phyloP scores from a whole-genome alignment of 805 yeast genomes.

The Saturnispora saitoi region DNA sequence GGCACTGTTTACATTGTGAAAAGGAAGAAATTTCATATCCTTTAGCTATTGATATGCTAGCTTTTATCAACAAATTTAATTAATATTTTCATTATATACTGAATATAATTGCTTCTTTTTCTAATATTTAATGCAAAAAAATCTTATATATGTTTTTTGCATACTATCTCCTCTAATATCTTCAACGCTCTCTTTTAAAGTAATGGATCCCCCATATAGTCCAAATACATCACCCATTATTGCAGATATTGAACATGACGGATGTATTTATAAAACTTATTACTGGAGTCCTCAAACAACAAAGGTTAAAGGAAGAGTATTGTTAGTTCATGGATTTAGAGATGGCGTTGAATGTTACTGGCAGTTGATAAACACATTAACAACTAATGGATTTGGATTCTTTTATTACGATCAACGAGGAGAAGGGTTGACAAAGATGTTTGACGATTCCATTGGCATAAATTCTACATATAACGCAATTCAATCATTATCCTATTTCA shows the following conservation, averaged over 20 bases:
- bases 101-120: neutral
- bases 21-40: slow-evolving; percentile 31
- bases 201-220: neutral
- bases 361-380: slow-evolving; percentile 44
- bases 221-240: neutral
- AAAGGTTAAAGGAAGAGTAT: slow-evolving; percentile 40
- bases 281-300: slow-evolving; percentile 3
- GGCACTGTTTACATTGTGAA: slow-evolving; percentile 42
- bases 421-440: slow-evolving; percentile 53
- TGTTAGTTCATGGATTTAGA: slow-evolving; percentile 66
- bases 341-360: slow-evolving; percentile 46
- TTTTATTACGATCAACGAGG: slow-evolving; percentile 73
- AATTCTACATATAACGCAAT: slow-evolving; percentile 50
- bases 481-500: slow-evolving; percentile 51
- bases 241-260: neutral
- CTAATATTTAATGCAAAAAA: neutral
- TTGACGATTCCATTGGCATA: slow-evolving; percentile 41
- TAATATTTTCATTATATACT: too few species aligned
- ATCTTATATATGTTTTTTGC: neutral
- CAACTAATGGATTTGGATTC: slow-evolving; percentile 49
- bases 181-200: too few species aligned
- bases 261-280: slow-evolving; percentile 1
- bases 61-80: slow-evolving; percentile 29
- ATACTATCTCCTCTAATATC: neutral
- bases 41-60: slow-evolving; percentile 30